These are phyloP conservation scores for Domatiomyces globalis DNA, from an alignment of 2,329 filamentous ascomycete species.

Conservation along the genomic window DNA sequence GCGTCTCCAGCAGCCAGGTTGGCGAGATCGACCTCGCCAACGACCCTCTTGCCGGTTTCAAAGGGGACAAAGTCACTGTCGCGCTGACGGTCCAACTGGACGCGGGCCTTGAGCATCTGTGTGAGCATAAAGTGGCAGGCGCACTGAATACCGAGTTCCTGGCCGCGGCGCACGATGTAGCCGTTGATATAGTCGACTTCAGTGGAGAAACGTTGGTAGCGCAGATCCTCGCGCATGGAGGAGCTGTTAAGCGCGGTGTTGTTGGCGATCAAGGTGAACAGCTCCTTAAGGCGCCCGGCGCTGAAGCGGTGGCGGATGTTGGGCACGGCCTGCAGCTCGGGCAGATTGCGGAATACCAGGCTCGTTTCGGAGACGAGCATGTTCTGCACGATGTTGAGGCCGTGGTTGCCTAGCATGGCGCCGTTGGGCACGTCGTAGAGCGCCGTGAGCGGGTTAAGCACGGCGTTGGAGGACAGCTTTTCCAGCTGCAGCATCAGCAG, in stretches of 20 bases:
- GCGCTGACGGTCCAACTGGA: not conserved
- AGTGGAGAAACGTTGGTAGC: slow-evolving; percentile 43
- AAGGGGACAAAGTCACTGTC: not conserved
- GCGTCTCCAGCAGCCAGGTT: not conserved
- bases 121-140: slow-evolving; percentile 60
- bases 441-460: slow-evolving; percentile 70
- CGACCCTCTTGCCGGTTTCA: not conserved
- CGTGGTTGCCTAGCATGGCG: slow-evolving; percentile 51
- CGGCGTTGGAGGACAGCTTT: slow-evolving; percentile 57
- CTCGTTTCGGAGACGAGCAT: slow-evolving; percentile 61
- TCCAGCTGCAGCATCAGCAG: slow-evolving; percentile 63
- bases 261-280: slow-evolving; percentile 41
- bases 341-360: slow-evolving; percentile 55
- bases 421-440: slow-evolving; percentile 65
- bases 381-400: slow-evolving; percentile 52
- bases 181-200: slow-evolving; percentile 81
- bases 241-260: slow-evolving; percentile 45
- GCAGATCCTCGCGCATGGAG: slow-evolving; percentile 54
- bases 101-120: slow-evolving; percentile 55
- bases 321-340: slow-evolving; percentile 53
- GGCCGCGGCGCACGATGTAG: slow-evolving; percentile 63
- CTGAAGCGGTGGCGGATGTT: slow-evolving; percentile 47
- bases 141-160: slow-evolving; percentile 56
- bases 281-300: slow-evolving; percentile 45
- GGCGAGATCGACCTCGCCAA: not conserved